These are phyloP conservation scores for Fusarium oxysporum DNA, from an alignment of 2,329 filamentous ascomycete species.

Conservation along the genomic window DNA sequence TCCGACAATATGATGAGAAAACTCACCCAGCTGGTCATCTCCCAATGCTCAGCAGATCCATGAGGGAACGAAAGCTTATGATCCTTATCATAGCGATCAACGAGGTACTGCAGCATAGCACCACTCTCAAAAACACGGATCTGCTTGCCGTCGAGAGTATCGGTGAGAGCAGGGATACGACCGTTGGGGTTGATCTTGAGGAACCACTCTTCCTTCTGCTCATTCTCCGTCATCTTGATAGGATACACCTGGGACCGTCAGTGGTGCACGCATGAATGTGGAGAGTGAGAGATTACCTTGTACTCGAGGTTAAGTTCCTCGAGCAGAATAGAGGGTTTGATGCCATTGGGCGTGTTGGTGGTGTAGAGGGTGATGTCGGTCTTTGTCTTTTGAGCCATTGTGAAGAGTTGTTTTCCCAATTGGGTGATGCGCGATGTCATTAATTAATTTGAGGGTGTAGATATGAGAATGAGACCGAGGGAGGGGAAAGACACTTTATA, in stretches of 20 bases:
- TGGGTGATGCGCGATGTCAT: conserved; percentile 46
- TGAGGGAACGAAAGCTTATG: conserved; percentile 84
- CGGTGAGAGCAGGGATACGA: conserved; percentile 87
- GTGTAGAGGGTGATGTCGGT: conserved; percentile 86
- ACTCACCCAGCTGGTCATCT: conserved; percentile 80
- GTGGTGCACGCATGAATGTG: neutral
- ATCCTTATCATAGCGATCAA: conserved; percentile 82
- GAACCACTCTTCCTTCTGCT: conserved; percentile 90
- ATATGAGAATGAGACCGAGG: neutral
- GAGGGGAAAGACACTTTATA: conserved; percentile 17
- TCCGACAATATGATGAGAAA: neutral
- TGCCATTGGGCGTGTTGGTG: conserved; percentile 85
- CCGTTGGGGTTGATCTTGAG: conserved; percentile 93
- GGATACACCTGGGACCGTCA: conserved; percentile 58
- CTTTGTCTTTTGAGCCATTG: conserved; percentile 49
- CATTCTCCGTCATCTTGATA: conserved; percentile 78
- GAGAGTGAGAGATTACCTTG: conserved; percentile 60
- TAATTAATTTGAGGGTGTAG: neutral
- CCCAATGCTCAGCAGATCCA: conserved; percentile 79
- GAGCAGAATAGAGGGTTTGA: conserved; percentile 88
- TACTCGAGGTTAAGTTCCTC: conserved; percentile 89
- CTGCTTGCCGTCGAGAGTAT: conserved; percentile 79
- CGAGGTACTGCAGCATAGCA: conserved; percentile 85
- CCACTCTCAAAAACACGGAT: conserved; percentile 87
- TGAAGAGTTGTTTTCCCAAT: conserved; percentile 44